A percentile compares a stretch with the other conserved stretches of the same genome.
Conservation (phyloP, 2,329 filamentous ascomycete genomes). For the Epichloe uncinata region DNA sequence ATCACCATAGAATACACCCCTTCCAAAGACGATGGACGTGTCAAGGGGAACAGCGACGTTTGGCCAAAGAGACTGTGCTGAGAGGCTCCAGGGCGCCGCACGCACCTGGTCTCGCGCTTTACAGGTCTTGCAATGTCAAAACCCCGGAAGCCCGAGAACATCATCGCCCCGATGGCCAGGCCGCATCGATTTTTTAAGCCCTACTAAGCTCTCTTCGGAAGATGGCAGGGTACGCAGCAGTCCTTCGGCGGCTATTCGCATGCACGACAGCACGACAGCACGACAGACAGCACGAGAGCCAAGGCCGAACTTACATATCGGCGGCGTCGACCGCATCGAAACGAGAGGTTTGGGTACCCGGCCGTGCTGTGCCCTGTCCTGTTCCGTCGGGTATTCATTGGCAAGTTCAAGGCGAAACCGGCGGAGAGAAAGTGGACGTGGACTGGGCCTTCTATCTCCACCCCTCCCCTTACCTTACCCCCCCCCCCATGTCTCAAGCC, state of each 20-base stretch:
- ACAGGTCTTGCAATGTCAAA: not conserved
- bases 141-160: not conserved
- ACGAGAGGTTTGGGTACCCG: not conserved
- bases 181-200: conserved; percentile 1
- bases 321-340: not conserved
- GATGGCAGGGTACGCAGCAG: conserved; percentile 5
- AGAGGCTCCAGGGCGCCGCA: not conserved
- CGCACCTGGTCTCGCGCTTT: not conserved
- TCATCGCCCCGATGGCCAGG: conserved; percentile 3
- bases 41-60: too few relatives aligned
- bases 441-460: not conserved
- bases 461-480: too few relatives aligned
- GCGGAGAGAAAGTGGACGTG: not conserved
- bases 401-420: not conserved
- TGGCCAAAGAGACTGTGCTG: too few relatives aligned
- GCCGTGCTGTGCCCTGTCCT: not conserved
- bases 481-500: not conserved
- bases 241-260: conserved; percentile 18
- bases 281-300: too few relatives aligned
- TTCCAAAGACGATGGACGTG: not conserved
- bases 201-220: conserved; percentile 3
- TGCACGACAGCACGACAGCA: conserved; percentile 17
- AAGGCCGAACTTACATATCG: conserved; percentile 2
- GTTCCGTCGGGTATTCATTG: too few relatives aligned
- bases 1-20: too few relatives aligned